A percentile compares a stretch with the other conserved stretches of the same genome.
Evolutionary conservation across 805 yeast species (phyloP).

Genomic region (Candida yuanshanica): DNA sequence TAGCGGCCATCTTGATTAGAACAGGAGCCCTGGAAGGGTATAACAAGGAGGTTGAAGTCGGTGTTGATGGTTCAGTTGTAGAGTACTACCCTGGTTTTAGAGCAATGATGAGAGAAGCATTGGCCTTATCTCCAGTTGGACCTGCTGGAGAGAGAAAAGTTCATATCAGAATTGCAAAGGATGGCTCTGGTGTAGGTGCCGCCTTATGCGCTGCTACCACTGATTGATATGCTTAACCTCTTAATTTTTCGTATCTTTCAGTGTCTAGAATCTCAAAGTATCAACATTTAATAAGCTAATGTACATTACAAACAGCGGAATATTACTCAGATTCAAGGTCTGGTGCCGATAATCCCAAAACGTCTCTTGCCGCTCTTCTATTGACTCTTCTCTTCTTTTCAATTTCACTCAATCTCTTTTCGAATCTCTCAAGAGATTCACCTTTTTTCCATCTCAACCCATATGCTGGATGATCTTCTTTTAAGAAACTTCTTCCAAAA

Average conservation of each 20-base stretch:
- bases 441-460: conserved; percentile 5
- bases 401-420: conserved; percentile 9
- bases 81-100: conserved; percentile 94
- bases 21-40: conserved; percentile 57
- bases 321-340: too few species aligned
- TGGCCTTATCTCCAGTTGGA: conserved; percentile 64
- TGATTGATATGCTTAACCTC: too few species aligned
- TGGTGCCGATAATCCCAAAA: not conserved
- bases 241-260: too few species aligned
- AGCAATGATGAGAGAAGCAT: conserved; percentile 72
- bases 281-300: too few species aligned
- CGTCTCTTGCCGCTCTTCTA: not conserved
- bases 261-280: too few species aligned
- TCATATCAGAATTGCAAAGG: conserved; percentile 78
- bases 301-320: too few species aligned
- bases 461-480: conserved; percentile 18
- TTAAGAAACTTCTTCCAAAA: conserved; percentile 14
- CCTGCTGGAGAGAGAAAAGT: conserved; percentile 70
- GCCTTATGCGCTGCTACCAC: conserved; percentile 63
- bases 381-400: not conserved
- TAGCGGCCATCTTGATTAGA: conserved; percentile 71
- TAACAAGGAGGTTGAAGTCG: conserved; percentile 81
- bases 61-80: conserved; percentile 92
- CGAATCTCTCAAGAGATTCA: conserved; percentile 15
- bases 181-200: conserved; percentile 96